These are phyloP conservation scores for Inga oerstediana DNA, from an alignment of 306 rosid species.

Conservation along the genomic window DNA sequence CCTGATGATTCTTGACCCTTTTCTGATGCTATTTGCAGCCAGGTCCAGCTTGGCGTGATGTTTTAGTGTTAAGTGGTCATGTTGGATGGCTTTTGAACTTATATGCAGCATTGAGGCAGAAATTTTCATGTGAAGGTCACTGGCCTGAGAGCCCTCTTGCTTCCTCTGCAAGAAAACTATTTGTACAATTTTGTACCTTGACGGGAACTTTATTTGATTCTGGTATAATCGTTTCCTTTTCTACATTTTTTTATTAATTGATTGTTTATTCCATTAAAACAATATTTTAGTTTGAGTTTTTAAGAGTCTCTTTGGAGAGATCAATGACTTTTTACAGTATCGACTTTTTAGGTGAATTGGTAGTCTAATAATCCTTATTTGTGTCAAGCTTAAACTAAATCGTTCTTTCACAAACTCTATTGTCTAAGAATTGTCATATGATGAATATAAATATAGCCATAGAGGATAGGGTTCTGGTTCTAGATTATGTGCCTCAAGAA, in stretches of 20 bases:
- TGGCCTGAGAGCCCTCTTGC: constrained; percentile 96
- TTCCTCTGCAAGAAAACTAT: constrained; percentile 83
- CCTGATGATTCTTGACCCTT: constrained; percentile 25
- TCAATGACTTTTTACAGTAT: constrained; percentile 15
- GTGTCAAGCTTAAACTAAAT: constrained; percentile 17
- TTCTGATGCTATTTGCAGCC: constrained; percentile 69
- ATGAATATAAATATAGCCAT: constrained; percentile 17
- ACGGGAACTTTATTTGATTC: constrained; percentile 80
- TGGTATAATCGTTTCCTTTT: constrained; percentile 56
- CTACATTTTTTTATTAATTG: constrained; percentile 16
- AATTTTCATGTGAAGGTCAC: constrained; percentile 78
- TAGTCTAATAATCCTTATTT: constrained; percentile 22
- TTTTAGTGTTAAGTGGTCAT: constrained; percentile 76
- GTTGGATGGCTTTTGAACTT: constrained; percentile 88
- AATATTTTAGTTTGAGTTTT: constrained; percentile 16
- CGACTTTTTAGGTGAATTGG: constrained; percentile 20
- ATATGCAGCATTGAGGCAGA: constrained; percentile 77
- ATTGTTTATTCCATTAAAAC: constrained; percentile 25
- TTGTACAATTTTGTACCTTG: constrained; percentile 86
- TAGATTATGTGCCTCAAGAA: neutral
- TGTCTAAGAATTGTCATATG: constrained; percentile 11
- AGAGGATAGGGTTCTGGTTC: neutral
- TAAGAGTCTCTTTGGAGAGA: constrained; percentile 23
- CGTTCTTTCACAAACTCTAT: constrained; percentile 8
- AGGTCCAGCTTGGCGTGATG: constrained; percentile 86